Conservation (phyloP, 73 alveolate species). For the Paramecium primaurelia region DNA sequence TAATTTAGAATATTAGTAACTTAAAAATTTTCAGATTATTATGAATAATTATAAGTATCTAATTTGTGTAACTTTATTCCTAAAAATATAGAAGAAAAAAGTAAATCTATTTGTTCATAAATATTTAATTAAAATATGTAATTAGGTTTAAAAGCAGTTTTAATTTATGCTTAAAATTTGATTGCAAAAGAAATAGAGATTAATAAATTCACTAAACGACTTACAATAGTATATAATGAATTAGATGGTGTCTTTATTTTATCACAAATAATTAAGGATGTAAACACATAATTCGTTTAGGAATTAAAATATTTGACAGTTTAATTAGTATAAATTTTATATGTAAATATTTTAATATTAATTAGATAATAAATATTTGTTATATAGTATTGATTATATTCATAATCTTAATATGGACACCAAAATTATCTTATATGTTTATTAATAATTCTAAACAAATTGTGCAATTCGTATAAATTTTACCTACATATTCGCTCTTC, state of each 20-base stretch:
- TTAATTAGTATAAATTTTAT: background rate
- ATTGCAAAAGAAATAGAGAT: background rate
- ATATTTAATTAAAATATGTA: background rate
- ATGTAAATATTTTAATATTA: background rate
- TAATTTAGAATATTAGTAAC: background rate
- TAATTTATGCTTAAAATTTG: background rate
- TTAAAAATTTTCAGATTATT: background rate
- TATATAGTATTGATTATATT: background rate
- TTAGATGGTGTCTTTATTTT: constrained; percentile 9
- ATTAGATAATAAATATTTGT: background rate
- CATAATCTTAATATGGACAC: background rate
- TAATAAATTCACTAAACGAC: background rate
- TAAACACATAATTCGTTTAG: background rate
- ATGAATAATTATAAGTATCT: background rate
- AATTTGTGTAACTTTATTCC: background rate
- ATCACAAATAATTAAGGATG: background rate
- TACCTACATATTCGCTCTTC: background rate
- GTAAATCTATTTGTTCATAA: background rate
- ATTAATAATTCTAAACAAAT: background rate
- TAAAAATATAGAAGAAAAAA: background rate
- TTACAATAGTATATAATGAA: background rate
- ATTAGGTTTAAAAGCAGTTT: background rate
- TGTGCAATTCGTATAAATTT: background rate
- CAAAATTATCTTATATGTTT: background rate
- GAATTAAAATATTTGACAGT: background rate